phyloP scores from a whole-genome alignment of 2,329 filamentous ascomycete genomes.

The Tolypocladium sp. region DNA sequence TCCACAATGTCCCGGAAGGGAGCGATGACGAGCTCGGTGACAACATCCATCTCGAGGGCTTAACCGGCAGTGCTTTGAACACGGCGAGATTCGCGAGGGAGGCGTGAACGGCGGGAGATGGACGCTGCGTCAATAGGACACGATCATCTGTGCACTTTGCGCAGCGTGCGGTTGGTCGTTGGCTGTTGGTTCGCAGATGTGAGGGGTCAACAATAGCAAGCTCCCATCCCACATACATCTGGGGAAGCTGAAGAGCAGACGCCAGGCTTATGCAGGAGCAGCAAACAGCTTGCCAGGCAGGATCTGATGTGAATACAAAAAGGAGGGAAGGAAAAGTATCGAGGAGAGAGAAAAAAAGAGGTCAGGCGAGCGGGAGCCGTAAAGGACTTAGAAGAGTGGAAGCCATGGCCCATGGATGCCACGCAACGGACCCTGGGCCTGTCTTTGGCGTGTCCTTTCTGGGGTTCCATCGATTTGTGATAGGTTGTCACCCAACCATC shows the following conservation, averaged over 20 bases:
- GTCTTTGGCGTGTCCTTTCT: not conserved
- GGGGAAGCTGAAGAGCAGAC: not conserved
- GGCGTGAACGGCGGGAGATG: not conserved
- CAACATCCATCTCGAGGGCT: slow-evolving; percentile 24
- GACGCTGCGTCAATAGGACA: not conserved
- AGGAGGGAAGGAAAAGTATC: not conserved
- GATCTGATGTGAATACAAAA: not conserved
- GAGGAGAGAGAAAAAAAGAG: not conserved
- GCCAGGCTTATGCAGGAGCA: not conserved
- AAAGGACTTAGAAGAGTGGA: not conserved
- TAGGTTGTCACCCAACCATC: not conserved
- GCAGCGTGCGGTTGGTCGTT: not conserved
- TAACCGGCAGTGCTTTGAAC: not conserved
- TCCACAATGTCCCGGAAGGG: slow-evolving; percentile 45
- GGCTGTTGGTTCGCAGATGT: not conserved
- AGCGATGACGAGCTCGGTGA: slow-evolving; percentile 34
- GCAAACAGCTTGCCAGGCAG: not conserved
- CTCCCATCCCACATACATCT: not conserved
- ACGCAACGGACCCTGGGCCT: not conserved
- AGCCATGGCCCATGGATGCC: not conserved
- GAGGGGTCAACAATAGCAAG: not conserved
- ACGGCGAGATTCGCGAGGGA: not conserved
- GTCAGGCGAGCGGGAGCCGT: not conserved
- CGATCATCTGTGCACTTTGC: not conserved
- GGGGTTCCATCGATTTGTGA: not conserved